Conservation (phyloP, 345 rosid genomes). For the Lepidium didymum region DNA sequence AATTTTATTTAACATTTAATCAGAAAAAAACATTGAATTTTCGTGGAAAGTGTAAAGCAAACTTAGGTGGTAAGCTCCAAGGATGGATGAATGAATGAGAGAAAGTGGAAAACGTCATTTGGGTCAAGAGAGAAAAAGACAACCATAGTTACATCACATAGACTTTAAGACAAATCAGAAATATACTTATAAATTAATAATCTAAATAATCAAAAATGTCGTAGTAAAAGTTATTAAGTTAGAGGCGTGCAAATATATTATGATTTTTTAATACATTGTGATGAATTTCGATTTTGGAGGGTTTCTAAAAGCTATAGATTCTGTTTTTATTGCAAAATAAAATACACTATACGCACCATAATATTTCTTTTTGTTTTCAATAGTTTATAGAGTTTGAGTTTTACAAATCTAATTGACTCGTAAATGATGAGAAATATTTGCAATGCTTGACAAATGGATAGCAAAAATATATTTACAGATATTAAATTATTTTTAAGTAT, state of each 20-base stretch:
- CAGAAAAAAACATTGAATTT: not conserved
- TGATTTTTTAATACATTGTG: not conserved
- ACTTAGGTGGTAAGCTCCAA: conserved; percentile 15
- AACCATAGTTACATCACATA: conserved; percentile 5
- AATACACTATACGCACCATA: not conserved
- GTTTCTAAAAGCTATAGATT: not conserved
- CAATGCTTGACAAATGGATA: too few relatives aligned
- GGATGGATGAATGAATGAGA: not conserved
- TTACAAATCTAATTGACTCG: not conserved
- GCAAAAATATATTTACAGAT: too few relatives aligned
- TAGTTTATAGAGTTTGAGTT: not conserved
- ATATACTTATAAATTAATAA: not conserved
- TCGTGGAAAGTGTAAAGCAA: not conserved
- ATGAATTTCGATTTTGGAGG: not conserved
- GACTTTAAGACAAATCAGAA: not conserved
- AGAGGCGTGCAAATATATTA: not conserved
- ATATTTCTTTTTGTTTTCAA: too few relatives aligned
- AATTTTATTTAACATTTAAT: not conserved
- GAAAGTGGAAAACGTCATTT: conserved; percentile 28
- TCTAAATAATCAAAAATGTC: too few relatives aligned
- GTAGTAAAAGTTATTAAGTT: not conserved
- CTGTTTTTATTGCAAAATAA: not conserved
- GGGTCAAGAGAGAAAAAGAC: conserved; percentile 16
- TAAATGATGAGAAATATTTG: too few relatives aligned
- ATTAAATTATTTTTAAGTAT: too few relatives aligned